Evolutionary conservation across 768 basidiomycete species (phyloP).

Genomic region (Lepiota subincarnata): DNA sequence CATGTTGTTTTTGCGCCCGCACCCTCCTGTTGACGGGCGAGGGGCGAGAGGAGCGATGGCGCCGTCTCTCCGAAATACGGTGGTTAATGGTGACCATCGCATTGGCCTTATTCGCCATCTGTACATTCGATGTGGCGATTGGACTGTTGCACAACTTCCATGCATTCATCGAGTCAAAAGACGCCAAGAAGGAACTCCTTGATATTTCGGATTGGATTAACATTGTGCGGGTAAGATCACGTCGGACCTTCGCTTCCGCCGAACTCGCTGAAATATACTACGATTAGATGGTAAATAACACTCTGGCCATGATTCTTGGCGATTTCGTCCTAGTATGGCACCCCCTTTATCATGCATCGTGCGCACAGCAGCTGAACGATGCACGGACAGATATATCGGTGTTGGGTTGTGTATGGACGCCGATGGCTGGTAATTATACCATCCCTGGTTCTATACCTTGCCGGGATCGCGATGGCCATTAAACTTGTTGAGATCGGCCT

Average conservation of each 20-base stretch:
- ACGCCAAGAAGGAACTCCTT: background rate
- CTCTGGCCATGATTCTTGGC: slow-evolving; percentile 7
- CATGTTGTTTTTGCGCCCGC: slow-evolving; percentile 3
- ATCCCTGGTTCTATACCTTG: background rate
- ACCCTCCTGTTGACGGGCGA: background rate
- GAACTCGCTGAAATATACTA: background rate
- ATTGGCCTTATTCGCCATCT: background rate
- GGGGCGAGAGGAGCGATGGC: slow-evolving; percentile 6
- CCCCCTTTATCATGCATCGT: too few relatives aligned
- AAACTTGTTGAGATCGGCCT: background rate
- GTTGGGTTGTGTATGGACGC: background rate
- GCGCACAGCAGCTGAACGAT: too few relatives aligned
- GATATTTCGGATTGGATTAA: slow-evolving; percentile 8
- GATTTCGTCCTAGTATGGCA: slow-evolving; percentile 10
- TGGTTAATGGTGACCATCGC: slow-evolving; percentile 5
- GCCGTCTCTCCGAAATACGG: slow-evolving; percentile 2
- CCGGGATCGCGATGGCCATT: background rate
- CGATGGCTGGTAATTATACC: background rate
- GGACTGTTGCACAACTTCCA: slow-evolving; percentile 9
- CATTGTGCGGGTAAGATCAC: slow-evolving; percentile 3
- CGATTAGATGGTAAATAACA: slow-evolving; percentile 2
- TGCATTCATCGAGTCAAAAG: background rate
- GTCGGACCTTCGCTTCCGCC: too few relatives aligned
- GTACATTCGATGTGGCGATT: slow-evolving; percentile 5
- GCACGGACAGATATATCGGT: background rate